phyloP scores from a whole-genome alignment of 2,329 filamentous ascomycete species.

The Aspergillus pseudoviridinutans region DNA sequence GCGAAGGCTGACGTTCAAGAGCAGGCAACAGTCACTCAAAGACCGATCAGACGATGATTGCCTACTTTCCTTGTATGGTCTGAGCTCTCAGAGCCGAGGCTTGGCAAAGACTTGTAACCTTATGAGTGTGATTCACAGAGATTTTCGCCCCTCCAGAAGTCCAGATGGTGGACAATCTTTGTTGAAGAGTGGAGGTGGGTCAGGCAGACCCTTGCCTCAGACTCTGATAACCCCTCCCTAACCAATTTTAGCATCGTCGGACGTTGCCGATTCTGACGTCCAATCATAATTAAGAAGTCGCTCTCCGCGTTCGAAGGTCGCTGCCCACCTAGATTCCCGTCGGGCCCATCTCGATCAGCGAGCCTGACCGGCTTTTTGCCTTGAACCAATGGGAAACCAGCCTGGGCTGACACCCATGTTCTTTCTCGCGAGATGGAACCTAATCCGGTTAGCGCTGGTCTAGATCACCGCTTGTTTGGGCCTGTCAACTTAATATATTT shows the following conservation, averaged over 20 bases:
- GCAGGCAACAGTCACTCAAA: neutral
- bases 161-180: neutral
- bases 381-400: slow-evolving; percentile 5
- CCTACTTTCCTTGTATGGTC: neutral
- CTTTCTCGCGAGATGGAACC: slow-evolving; percentile 23
- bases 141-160: neutral
- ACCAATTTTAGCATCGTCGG: neutral
- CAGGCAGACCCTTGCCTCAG: neutral
- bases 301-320: slow-evolving; percentile 14
- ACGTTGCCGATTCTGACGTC: neutral
- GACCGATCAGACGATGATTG: neutral
- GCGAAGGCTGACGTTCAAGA: neutral
- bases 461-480: slow-evolving; percentile 9
- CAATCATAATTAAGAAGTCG: slow-evolving; percentile 5
- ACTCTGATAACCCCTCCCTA: neutral
- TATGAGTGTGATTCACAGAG: neutral
- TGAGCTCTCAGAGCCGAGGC: neutral
- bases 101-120: neutral
- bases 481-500: slow-evolving; percentile 6
- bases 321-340: neutral
- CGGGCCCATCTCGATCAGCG: neutral
- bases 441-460: slow-evolving; percentile 13
- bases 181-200: neutral
- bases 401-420: neutral
- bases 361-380: neutral